Evolutionary conservation across 768 basidiomycete genomes (phyloP).

Genomic region (Exsudoporus frostii): DNA sequence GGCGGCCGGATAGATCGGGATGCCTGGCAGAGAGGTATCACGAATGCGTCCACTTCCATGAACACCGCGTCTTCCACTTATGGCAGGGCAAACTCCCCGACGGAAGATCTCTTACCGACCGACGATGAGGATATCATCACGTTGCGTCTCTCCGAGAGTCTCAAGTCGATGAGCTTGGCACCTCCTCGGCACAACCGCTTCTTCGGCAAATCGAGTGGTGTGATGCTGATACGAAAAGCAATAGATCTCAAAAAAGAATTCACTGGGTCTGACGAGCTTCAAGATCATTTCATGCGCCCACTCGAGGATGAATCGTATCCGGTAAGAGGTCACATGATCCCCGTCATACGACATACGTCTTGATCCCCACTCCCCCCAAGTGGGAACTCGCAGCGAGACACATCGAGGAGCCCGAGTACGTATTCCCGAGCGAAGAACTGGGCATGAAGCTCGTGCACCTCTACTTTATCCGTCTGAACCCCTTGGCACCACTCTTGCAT

Average conservation of each 20-base stretch:
- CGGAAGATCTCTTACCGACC: constrained; percentile 25
- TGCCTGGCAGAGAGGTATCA: constrained; percentile 28
- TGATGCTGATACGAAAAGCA: constrained; percentile 44
- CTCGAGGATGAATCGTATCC: constrained; percentile 10
- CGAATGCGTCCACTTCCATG: constrained; percentile 9
- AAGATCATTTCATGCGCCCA: not conserved
- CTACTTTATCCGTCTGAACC: constrained; percentile 61
- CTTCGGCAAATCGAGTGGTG: constrained; percentile 41
- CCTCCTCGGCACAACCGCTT: constrained; percentile 21
- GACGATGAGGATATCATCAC: constrained; percentile 29
- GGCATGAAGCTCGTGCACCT: constrained; percentile 50
- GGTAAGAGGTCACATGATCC: constrained; percentile 22
- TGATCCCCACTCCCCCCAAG: constrained; percentile 12
- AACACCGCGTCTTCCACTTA: constrained; percentile 10
- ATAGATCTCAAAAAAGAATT: constrained; percentile 59
- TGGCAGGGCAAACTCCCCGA: not conserved
- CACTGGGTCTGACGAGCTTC: constrained; percentile 35
- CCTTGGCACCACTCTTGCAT: constrained; percentile 68
- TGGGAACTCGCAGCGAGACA: constrained; percentile 27
- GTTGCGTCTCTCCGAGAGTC: constrained; percentile 20
- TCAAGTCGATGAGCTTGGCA: constrained; percentile 21
- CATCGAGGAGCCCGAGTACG: constrained; percentile 30
- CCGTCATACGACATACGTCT: not conserved
- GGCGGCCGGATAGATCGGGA: constrained; percentile 38
- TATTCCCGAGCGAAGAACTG: constrained; percentile 53